phyloP scores from a whole-genome alignment of 2,329 filamentous ascomycete genomes.

The Domatiomyces globalis region DNA sequence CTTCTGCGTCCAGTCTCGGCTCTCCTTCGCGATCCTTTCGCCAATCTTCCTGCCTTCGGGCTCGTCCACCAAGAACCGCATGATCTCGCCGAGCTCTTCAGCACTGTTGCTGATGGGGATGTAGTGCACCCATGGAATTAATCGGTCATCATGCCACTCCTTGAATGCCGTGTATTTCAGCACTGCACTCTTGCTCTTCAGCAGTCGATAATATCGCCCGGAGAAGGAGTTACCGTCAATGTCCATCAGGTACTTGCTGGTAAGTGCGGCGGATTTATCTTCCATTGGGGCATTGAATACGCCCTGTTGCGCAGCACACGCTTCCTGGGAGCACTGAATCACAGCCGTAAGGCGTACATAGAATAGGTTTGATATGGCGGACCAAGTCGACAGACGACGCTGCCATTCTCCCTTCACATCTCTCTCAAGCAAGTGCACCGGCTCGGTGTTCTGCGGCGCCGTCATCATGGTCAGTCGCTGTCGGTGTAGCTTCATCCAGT shows the following conservation, averaged over 20 bases:
- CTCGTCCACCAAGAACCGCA: slow-evolving; percentile 57
- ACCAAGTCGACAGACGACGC: slow-evolving; percentile 5
- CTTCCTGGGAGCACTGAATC: slow-evolving; percentile 30
- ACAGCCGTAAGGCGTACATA: slow-evolving; percentile 35
- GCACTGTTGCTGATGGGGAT: slow-evolving; percentile 64
- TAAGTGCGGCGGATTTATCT: background rate
- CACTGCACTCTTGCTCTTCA: slow-evolving; percentile 54
- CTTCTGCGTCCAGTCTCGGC: slow-evolving; percentile 53
- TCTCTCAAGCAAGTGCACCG: slow-evolving; percentile 11
- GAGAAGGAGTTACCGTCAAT: slow-evolving; percentile 63
- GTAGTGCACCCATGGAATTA: slow-evolving; percentile 67
- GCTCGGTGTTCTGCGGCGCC: slow-evolving; percentile 8
- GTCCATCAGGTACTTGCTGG: slow-evolving; percentile 56
- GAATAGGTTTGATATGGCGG: slow-evolving; percentile 20
- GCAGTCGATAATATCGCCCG: slow-evolving; percentile 53
- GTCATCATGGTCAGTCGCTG: slow-evolving; percentile 31
- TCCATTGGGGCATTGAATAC: background rate
- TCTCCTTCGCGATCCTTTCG: slow-evolving; percentile 48
- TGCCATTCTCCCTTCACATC: slow-evolving; percentile 5
- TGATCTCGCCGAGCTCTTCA: slow-evolving; percentile 55
- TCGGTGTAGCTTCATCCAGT: slow-evolving; percentile 35
- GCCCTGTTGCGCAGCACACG: slow-evolving; percentile 19
- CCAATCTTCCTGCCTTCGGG: slow-evolving; percentile 40
- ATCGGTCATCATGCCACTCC: slow-evolving; percentile 66
- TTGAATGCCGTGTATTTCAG: slow-evolving; percentile 65